These are phyloP conservation scores for Pyrenophora teres DNA, from an alignment of 2,329 filamentous ascomycete species.

Conservation along the genomic window DNA sequence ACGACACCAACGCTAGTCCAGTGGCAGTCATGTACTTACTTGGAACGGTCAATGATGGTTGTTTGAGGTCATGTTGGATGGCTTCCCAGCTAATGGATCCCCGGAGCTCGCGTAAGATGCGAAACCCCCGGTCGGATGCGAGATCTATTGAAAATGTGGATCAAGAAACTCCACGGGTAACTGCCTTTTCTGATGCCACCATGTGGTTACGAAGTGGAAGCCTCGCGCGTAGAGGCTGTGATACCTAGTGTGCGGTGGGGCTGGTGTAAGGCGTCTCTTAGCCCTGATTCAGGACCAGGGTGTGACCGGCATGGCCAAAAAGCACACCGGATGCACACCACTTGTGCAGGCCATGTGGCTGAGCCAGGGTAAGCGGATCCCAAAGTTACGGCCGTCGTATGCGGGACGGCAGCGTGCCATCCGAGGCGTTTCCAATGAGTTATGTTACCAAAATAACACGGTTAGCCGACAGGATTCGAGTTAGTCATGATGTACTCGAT, in stretches of 20 bases:
- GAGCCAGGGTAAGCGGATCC: background rate
- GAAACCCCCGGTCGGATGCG: conserved; percentile 7
- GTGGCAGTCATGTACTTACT: conserved; percentile 7
- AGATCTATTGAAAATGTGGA: conserved; percentile 16
- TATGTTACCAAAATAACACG: conserved; percentile 7
- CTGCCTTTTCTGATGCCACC: conserved; percentile 3
- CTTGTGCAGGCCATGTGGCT: conserved; percentile 2
- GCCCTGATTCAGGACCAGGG: background rate
- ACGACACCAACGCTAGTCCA: background rate
- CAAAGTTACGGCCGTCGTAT: background rate
- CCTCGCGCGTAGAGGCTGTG: background rate
- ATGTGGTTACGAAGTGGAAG: conserved; percentile 1
- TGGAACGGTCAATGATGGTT: conserved; percentile 5
- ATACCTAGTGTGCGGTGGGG: background rate
- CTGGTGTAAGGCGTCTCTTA: conserved; percentile 3
- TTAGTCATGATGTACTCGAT: conserved; percentile 1
- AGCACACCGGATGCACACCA: conserved; percentile 4
- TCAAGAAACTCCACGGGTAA: conserved; percentile 6
- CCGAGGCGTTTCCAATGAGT: background rate
- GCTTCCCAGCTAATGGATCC: conserved; percentile 1
- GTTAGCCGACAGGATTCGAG: background rate
- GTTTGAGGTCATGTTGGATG: background rate
- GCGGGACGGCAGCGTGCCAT: background rate
- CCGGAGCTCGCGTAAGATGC: conserved; percentile 7
- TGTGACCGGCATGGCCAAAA: background rate